Evolutionary conservation across 2,329 filamentous ascomycete genomes (phyloP), one percentile per base, ranked within the genome.

Genomic region (Davidsoniella neocaledoniae): DNA sequence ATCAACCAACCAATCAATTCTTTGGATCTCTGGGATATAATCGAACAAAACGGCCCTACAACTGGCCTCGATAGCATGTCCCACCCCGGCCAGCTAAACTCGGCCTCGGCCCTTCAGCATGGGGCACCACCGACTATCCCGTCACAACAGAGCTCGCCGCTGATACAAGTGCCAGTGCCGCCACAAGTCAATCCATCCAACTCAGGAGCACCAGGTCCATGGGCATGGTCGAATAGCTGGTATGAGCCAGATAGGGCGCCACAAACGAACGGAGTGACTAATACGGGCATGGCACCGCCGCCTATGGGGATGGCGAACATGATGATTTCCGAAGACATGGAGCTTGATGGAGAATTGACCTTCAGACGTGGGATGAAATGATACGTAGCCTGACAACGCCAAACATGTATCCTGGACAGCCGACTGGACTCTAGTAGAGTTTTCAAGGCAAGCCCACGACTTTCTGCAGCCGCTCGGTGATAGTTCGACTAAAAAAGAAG

Each of bases 11-110:
- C 43, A 3, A 43, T 53, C 12, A 38, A 47, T 16, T 43, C 51
- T 5, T 46, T 53, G 47, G 40, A 49, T 17, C 33, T 53, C 12
- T 53, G 51, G 51, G 43, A 50, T 19, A 49, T 53, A n/a, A 53
- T 53, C 6, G 51, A 50, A 19, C 49, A 48, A 29, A 47, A 51
- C 14, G 9, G 41, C 7, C 19, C 46, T 26, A 25, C 26, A 16
- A 12, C 39, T 23, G 43, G 42, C 19, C 43, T 46, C 16, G 49
- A 45, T 9, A 29, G 44, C 16, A 43, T 49, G 41, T 40, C 29
- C 12, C 12, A 33, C 12, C 29, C 29, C 29, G 29, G 29, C 29
- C 29, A 12, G 12, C 29, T 33, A 44, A 14, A 43, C 39, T 40
- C 17, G 16, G 23, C 16, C 25, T 12, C 39, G 5, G n/a, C 36